phyloP scores from a whole-genome alignment of 129 eudicot species.

The Scalesia atractyloides region DNA sequence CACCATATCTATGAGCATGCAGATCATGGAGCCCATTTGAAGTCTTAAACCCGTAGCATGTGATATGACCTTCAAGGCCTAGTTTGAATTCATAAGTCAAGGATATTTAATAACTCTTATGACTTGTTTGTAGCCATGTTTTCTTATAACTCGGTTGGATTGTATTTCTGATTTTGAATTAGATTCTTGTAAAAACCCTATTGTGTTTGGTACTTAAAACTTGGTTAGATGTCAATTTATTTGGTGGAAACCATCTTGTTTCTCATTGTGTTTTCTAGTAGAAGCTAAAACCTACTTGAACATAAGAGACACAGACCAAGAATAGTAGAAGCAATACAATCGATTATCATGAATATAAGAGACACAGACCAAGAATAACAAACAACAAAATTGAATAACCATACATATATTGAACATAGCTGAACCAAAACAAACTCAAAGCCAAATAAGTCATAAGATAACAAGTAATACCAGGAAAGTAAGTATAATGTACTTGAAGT shows the following conservation, averaged over 20 bases:
- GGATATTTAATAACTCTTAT: not conserved
- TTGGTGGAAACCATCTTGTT: not conserved
- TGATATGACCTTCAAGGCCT: not conserved
- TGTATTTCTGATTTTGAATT: not conserved
- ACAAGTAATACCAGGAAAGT: too few relatives aligned
- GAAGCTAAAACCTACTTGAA: too few relatives aligned
- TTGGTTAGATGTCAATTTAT: not conserved
- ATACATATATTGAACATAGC: too few relatives aligned
- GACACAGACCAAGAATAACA: too few relatives aligned
- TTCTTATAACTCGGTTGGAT: not conserved
- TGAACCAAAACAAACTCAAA: too few relatives aligned
- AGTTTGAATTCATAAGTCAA: constrained; percentile 9
- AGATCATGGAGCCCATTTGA: constrained; percentile 22
- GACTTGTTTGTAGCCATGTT: not conserved
- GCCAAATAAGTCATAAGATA: too few relatives aligned
- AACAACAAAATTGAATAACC: too few relatives aligned
- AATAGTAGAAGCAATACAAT: too few relatives aligned
- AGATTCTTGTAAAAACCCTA: not conserved
- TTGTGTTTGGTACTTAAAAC: not conserved
- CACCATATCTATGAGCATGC: constrained; percentile 7
- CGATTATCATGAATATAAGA: too few relatives aligned
- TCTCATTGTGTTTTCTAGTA: not conserved
- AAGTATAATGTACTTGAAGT: too few relatives aligned
- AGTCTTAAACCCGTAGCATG: not conserved
- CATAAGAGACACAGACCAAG: too few relatives aligned